These are phyloP conservation scores for Vaccinium corymbosum DNA, from an alignment of 148 eudicot genomes.

Conservation along the genomic window DNA sequence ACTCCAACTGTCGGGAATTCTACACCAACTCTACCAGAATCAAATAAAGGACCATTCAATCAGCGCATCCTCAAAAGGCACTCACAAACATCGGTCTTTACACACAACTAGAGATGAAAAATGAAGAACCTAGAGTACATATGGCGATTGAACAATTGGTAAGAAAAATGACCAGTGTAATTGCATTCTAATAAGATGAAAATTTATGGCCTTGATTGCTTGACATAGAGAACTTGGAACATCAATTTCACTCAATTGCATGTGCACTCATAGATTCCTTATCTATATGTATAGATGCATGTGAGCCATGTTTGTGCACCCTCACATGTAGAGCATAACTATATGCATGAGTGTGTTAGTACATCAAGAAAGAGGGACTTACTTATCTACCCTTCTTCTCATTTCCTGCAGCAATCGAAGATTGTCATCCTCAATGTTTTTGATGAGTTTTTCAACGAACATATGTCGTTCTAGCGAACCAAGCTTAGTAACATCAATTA, in stretches of 20 bases:
- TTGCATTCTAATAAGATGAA: neutral
- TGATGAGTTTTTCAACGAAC: slow-evolving; percentile 50
- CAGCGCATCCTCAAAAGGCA: neutral
- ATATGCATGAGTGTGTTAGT: neutral
- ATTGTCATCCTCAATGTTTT: neutral
- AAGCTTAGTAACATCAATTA: neutral
- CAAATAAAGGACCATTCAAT: neutral
- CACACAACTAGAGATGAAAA: neutral
- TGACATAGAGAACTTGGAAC: neutral
- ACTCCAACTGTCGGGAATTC: slow-evolving; percentile 65
- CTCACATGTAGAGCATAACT: neutral
- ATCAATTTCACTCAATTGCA: neutral
- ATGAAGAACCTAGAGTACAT: neutral
- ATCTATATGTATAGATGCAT: neutral
- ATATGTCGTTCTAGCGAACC: slow-evolving; percentile 7
- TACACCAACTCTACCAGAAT: slow-evolving; percentile 60
- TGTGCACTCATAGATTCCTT: neutral
- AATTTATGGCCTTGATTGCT: neutral
- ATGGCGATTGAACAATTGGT: neutral
- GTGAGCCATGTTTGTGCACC: neutral
- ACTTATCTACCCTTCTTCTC: slow-evolving; percentile 44
- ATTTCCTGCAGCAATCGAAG: neutral
- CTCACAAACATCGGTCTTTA: neutral
- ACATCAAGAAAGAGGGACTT: slow-evolving; percentile 19
- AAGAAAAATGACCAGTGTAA: neutral